Conservation (phyloP, 2,329 filamentous ascomycete species). For the Conoideocrella luteorostrata region DNA sequence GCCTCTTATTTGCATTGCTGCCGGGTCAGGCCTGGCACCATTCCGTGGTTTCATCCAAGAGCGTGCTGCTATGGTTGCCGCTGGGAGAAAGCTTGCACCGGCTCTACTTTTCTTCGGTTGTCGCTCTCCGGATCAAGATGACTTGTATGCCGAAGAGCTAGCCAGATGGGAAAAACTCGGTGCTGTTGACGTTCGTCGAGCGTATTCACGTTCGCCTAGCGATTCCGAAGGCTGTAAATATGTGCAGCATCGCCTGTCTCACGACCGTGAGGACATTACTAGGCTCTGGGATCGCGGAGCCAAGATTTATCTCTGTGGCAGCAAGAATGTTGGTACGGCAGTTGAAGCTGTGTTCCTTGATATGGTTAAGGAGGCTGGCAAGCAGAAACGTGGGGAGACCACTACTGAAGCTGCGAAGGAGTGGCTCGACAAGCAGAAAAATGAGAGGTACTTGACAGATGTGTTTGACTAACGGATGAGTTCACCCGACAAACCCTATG, state of each 20-base stretch:
- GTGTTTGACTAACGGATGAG: conserved; percentile 51
- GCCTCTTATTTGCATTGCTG: conserved; percentile 45
- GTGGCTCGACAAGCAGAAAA: conserved; percentile 45
- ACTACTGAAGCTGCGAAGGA: conserved; percentile 33
- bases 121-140: conserved; percentile 46
- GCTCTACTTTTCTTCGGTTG: conserved; percentile 63
- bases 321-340: conserved; percentile 41
- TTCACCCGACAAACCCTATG: too few relatives aligned
- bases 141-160: conserved; percentile 54
- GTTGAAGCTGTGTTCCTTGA: conserved; percentile 34
- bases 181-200: conserved; percentile 53
- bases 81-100: conserved; percentile 48
- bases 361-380: conserved; percentile 27
- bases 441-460: conserved; percentile 53
- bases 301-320: conserved; percentile 61
- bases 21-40: conserved; percentile 52
- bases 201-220: conserved; percentile 43
- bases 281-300: conserved; percentile 38
- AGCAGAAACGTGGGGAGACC: conserved; percentile 17
- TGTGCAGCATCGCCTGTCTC: conserved; percentile 38
- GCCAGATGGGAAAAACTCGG: conserved; percentile 53
- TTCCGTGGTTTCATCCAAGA: conserved; percentile 60
- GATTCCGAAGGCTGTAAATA: conserved; percentile 41
- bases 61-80: conserved; percentile 43
- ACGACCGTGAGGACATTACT: conserved; percentile 28